Percentiles rank a stretch among this genome's conserved stretches.
Conservation (phyloP, 2,329 filamentous ascomycete species). For the Trichoderma sp. region DNA sequence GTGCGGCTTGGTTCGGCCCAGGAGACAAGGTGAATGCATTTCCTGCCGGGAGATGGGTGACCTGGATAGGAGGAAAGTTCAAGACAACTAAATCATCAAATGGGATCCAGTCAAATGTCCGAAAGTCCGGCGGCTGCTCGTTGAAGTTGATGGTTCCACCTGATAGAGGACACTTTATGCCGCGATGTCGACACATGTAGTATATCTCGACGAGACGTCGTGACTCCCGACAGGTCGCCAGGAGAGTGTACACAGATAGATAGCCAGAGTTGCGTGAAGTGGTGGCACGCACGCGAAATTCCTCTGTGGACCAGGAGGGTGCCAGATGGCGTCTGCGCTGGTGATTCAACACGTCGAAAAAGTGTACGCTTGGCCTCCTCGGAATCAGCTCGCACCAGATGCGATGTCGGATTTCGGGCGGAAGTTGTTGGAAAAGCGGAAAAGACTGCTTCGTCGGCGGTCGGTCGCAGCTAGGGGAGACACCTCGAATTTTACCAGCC, state of each 20-base stretch:
- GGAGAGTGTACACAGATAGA: conserved; percentile 2
- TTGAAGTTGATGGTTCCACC: background rate
- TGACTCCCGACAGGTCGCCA: conserved; percentile 9
- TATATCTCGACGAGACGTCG: background rate
- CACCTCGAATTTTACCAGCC: background rate
- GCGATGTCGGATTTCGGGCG: conserved; percentile 15
- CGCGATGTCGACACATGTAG: background rate
- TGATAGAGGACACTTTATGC: background rate
- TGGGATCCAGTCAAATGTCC: conserved; percentile 22
- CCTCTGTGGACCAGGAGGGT: conserved; percentile 13
- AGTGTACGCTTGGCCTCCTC: conserved; percentile 9
- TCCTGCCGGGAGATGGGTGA: background rate
- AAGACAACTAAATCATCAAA: conserved; percentile 13
- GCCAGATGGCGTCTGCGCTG: conserved; percentile 12
- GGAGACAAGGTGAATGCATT: conserved; percentile 8
- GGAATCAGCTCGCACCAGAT: conserved; percentile 18
- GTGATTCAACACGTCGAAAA: conserved; percentile 19
- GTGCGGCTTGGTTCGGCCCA: background rate
- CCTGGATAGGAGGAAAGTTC: conserved; percentile 8
- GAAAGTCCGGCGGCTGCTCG: background rate
- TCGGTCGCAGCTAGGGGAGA: background rate
- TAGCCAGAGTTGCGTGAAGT: conserved; percentile 17
- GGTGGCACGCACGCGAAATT: conserved; percentile 15
- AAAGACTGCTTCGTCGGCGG: background rate
- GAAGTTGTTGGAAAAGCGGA: background rate